Evolutionary conservation across 2,329 filamentous ascomycete genomes (phyloP), one percentile per base, ranked within the genome.

Genomic region (Alternaria triticina): DNA sequence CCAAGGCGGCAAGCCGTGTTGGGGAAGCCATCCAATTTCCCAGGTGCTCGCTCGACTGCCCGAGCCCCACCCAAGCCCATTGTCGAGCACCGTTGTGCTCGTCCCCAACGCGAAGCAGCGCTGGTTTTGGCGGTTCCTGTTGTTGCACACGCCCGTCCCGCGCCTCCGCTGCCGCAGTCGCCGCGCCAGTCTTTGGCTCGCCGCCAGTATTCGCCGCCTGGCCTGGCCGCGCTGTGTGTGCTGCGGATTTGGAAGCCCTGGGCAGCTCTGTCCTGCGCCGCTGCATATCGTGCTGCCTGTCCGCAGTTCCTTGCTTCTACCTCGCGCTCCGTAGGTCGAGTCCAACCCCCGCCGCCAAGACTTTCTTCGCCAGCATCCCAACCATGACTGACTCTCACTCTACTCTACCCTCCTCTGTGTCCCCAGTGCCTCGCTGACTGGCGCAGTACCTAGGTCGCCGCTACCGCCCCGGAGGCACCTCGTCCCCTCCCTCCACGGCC

Each of bases 211-310:
- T 66, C 67, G 45, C 68, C 66, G 65, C 71, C 73, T 72, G 71
- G 72, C 72, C 60, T 64, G 62, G 15, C 36, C 74, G 67, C 61
- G 47, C 66, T 70, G 58, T 61, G 67, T 65, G 67, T 65, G 55
- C 64, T 62, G 62, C 63, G 52, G 49, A 40, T 40, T 40, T 40
- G 2, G 36, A 40, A 40, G 36, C 36, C 36, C 36, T 75, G 64
- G 73, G 68, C 71, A 68, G 62, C 62, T 56, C 65, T 74, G 8
- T 65, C 74, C 73, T 76, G 65, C 68, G 67, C 70, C 58, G 71
- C 74, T 74, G 74, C 76, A 78, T 78, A 78, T 70, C 73, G 78
- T 74, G 68, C 68, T 70, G 28, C 70, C 67, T 68, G 68, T 72
- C 74, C 71, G 70, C 62, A 65, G 67, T 62, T 67, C 57, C 60